Evolutionary conservation across 75 land plant genomes (phyloP), one percentile per base, ranked within the genome.

Genomic region (Pinus taeda): DNA sequence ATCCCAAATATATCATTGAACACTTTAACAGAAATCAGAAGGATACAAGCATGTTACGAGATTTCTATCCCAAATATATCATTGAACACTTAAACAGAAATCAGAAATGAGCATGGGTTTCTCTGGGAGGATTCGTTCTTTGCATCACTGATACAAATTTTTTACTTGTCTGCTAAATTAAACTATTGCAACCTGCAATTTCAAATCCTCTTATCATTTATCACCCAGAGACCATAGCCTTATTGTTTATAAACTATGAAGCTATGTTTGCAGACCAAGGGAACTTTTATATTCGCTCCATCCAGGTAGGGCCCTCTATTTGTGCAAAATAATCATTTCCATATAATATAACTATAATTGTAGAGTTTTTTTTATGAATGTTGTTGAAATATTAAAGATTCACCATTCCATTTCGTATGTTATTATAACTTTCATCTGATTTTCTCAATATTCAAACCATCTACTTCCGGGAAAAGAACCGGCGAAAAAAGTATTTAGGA

Each of bases 181-280:
- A 57, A n/a, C 21, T 49, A 7, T 17, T 75, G 1, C 7, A 24
- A 12, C 15, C 17, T 17, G 30, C 36, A 30, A 20, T 76, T 55
- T 69, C 1, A 42, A 42, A 18, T 39, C 30, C 45, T 13, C 5
- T 21, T n/a, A 58, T n/a, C 76, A 4, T 45, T 69, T 9, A 49
- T 15, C 26, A 53, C 33, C 36, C 2, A 64, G 11, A 64, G 6
- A 13, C 14, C 15, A 15, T 12, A 30, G 13, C 15, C 14, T 26
- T 6, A 33, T 29, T 24, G 37, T 6, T n/a, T 26, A 3, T 56
- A 21, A 15, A 15, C 24, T 26, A 15, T 8, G 95, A 93, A 75
- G 93, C 93, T 60, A 90, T 93, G 95, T 93, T 90, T 84, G 91
- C 89, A 30, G 93, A 90, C 75, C 75, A 90, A 33, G 89, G 91